Evolutionary conservation across 768 basidiomycete genomes (phyloP), one percentile per base, ranked within the genome.

Genomic region (Kwoniella botswanensis): DNA sequence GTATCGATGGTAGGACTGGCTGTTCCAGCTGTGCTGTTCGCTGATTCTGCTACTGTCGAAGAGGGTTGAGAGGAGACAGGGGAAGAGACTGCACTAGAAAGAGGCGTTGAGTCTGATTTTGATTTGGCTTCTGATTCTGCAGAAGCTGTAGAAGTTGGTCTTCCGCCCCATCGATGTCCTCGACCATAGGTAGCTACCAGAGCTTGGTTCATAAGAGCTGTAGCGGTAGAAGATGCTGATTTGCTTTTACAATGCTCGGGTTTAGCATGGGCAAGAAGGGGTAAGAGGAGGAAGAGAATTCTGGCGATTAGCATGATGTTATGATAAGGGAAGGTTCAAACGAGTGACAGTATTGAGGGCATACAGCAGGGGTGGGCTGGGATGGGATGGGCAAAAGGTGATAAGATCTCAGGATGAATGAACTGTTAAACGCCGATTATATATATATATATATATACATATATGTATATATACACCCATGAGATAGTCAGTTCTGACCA

Each of bases 141-240:
- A 17, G 63, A n/a, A 29, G 63, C 15, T 3, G 63, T 54, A n/a
- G 15, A 17, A 18, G 63, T 18, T 18, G 50, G 63, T 64, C 63
- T 21, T 29, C 57, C 57, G 15, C 17, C 52, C 63, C 63, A 64
- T 26, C 63, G 46, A 12, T 60, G 26, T 7, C 63, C 63, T 54
- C 63, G 53, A 15, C 65, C 53, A 41, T 22, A 29, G n/a, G 65
- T 65, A 56, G 65, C 65, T n/a, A 65, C 65, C 17, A 65, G 65
- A 24, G 65, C 65, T 43, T 65, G 65, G 18, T 43, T 26, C 29
- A 55, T 2, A 12, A 43, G 65, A 7, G 29, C 22, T 15, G 52
- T 55, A 22, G 50, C 17, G n/a, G 63, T n/a, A 5, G 57, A 26
- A 9, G 57, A 24, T 22, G n/a, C 42, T 26, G 12, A 13, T 12